phyloP scores from a whole-genome alignment of 1,284 basidiomycete genomes.

The Cutaneotrichosporon sp. region DNA sequence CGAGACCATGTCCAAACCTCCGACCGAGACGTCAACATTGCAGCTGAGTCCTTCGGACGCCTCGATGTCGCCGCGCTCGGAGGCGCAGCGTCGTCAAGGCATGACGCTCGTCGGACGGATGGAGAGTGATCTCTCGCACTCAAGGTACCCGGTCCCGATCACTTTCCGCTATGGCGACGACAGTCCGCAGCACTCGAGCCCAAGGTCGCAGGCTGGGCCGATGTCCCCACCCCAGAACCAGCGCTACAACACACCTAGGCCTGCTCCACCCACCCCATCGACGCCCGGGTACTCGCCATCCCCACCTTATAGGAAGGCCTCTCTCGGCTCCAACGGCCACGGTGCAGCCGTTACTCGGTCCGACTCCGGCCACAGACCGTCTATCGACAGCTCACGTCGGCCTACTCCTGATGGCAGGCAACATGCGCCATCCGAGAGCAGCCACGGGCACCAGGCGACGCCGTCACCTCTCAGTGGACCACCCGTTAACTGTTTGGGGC shows the following conservation, averaged over 20 bases:
- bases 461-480: constrained; percentile 4
- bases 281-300: constrained; percentile 1
- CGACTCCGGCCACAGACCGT: not conserved
- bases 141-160: constrained; percentile 46
- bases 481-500: not conserved
- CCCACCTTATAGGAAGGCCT: not conserved
- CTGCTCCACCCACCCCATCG: not conserved
- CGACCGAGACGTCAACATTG: not conserved
- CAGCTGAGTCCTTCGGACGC: not conserved
- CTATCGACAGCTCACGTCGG: not conserved
- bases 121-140: constrained; percentile 35
- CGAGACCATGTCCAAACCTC: not conserved
- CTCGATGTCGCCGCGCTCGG: not conserved
- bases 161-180: constrained; percentile 32
- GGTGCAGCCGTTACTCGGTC: not conserved
- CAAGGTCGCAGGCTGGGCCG: not conserved
- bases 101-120: constrained; percentile 37
- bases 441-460: constrained; percentile 6
- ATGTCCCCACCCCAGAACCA: constrained; percentile 1
- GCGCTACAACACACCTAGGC: not conserved
- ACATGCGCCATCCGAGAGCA: not conserved
- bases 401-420: constrained; percentile 1
- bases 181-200: not conserved
- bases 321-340: not conserved
- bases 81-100: constrained; percentile 8